Percentiles rank a stretch among this genome's conserved stretches.
These are phyloP conservation scores for Phialocephala subalpina DNA, from an alignment of 2,329 filamentous ascomycete species.

Conservation along the genomic window DNA sequence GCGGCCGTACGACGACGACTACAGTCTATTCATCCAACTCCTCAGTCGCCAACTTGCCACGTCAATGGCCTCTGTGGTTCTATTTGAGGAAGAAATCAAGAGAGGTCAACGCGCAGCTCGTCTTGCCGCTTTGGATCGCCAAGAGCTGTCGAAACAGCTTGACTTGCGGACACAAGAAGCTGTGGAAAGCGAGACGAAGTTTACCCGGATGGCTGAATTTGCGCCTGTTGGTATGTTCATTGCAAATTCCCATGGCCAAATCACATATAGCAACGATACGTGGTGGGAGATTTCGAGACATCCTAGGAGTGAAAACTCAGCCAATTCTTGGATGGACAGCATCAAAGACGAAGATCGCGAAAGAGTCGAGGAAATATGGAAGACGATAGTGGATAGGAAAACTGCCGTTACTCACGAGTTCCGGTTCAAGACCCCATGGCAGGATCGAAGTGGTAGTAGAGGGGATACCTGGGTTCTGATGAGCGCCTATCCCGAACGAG, in stretches of 20 bases:
- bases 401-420: slow-evolving; percentile 74
- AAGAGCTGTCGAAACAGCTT: slow-evolving; percentile 79
- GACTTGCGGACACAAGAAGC: slow-evolving; percentile 69
- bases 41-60: slow-evolving; percentile 80
- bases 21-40: slow-evolving; percentile 78
- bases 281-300: slow-evolving; percentile 75
- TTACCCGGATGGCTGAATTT: slow-evolving; percentile 85
- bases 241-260: slow-evolving; percentile 72
- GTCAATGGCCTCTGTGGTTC: slow-evolving; percentile 80
- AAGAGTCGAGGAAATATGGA: slow-evolving; percentile 68
- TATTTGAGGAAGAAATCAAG: slow-evolving; percentile 85
- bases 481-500: slow-evolving; percentile 77
- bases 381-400: slow-evolving; percentile 65
- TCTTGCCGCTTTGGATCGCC: slow-evolving; percentile 77
- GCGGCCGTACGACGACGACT: slow-evolving; percentile 82
- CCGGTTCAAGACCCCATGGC: slow-evolving; percentile 74
- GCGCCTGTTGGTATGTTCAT: slow-evolving; percentile 88
- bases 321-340: slow-evolving; percentile 76
- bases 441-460: slow-evolving; percentile 63
- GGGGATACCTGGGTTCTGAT: slow-evolving; percentile 81
- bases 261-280: slow-evolving; percentile 84
- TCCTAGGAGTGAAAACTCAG: slow-evolving; percentile 63
- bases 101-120: slow-evolving; percentile 77
- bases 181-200: slow-evolving; percentile 76
- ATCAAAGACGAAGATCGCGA: slow-evolving; percentile 72